Evolutionary conservation across 192 early-diverging fungal genomes (phyloP).

Genomic region (Gonapodya prolifera): DNA sequence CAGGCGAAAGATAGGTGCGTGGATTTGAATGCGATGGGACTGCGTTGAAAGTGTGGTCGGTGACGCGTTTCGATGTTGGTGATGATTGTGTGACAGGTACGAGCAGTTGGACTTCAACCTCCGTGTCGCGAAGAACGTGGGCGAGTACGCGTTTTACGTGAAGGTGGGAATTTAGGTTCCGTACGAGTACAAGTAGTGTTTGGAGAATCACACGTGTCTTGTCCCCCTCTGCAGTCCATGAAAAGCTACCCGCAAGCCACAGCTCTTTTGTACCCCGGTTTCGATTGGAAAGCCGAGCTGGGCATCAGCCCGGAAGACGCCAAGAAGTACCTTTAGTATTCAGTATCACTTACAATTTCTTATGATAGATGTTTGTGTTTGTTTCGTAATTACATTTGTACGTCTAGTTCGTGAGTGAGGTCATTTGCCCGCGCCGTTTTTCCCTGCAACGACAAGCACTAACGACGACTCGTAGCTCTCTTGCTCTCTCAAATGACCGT

Average conservation of each 20-base stretch:
- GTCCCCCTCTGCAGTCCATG: not conserved
- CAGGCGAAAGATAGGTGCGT: not conserved
- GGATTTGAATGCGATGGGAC: too few species aligned
- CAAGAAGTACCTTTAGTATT: not conserved
- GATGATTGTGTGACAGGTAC: too few species aligned
- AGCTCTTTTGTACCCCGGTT: not conserved
- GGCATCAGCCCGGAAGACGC: constrained; percentile 2
- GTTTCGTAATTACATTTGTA: too few species aligned
- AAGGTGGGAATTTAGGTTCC: not conserved
- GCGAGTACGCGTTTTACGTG: not conserved
- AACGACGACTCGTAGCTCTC: not conserved
- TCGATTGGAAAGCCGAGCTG: constrained; percentile 5
- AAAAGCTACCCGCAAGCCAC: not conserved
- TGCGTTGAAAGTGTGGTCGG: too few species aligned
- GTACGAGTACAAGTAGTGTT: not conserved
- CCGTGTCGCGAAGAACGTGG: constrained; percentile 1
- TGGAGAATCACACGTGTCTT: not conserved
- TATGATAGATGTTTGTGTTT: too few species aligned
- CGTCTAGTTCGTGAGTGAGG: too few species aligned
- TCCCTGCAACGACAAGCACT: not conserved
- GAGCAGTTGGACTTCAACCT: not conserved
- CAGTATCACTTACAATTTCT: too few species aligned
- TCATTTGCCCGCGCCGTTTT: not conserved
- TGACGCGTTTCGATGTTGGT: too few species aligned
- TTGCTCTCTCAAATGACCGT: not conserved